phyloP scores from a whole-genome alignment of 2,329 filamentous ascomycete species.

The Juglanconis oblonga region DNA sequence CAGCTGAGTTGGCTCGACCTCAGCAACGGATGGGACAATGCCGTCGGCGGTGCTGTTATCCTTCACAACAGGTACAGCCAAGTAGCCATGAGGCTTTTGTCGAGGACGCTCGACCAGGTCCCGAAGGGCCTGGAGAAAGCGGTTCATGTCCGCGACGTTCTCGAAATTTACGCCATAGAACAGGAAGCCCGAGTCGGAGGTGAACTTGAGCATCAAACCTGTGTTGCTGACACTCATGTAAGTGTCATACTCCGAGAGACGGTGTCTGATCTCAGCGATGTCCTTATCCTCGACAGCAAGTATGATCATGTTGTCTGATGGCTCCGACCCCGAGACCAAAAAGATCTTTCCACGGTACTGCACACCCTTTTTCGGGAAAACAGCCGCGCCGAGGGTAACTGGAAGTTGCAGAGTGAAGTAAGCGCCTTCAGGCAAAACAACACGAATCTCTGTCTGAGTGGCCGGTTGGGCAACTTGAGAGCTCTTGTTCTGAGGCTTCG shows the following conservation, averaged over 20 bases:
- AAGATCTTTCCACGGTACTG: slow-evolving; percentile 1
- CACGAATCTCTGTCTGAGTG: too few relatives aligned
- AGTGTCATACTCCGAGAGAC: not conserved
- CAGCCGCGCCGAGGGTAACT: not conserved
- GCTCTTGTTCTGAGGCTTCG: not conserved
- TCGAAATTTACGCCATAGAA: slow-evolving; percentile 9
- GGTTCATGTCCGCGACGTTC: not conserved
- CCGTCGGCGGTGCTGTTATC: not conserved
- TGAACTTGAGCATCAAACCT: slow-evolving; percentile 12
- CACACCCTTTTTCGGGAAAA: not conserved
- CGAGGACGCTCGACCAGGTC: not conserved
- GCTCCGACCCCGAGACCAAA: not conserved
- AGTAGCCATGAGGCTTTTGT: not conserved
- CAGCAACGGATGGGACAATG: not conserved
- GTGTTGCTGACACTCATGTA: not conserved
- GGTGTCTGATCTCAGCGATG: slow-evolving; percentile 1
- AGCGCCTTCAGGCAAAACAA: not conserved
- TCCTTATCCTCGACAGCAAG: slow-evolving; percentile 1
- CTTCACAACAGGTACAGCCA: not conserved
- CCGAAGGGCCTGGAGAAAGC: slow-evolving; percentile 3
- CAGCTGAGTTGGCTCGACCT: not conserved
- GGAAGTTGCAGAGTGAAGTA: not conserved
- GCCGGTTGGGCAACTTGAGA: not conserved
- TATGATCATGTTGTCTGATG: not conserved
- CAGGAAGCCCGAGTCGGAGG: not conserved